Base-by-base conservation (phyloP, 768 basidiomycete genomes). In the Trichaptum fuscoviolaceum region DNA sequence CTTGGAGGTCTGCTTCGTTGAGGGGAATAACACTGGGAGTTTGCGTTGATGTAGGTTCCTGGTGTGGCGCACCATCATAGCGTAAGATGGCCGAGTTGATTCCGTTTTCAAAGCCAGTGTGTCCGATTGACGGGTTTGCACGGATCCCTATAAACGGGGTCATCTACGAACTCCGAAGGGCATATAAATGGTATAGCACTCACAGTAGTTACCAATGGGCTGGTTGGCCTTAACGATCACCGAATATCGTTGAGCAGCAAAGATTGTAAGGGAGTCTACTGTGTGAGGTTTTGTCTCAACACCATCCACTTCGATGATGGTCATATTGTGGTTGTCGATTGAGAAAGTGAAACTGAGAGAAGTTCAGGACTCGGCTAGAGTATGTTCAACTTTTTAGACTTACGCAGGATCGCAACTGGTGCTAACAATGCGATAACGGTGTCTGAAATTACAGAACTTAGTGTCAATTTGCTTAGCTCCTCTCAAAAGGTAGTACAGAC, bases 81-180 rank as follows among this genome's bases (percentile, higher is more conserved):
- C 79, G 75, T 9, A 84, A 74, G 64, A 84, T 80, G 0, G 79
- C 83, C 27, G 80, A 82, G 71, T 83, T 81, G 66, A 74, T 70
- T 2, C 78, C 75, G 65, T 69, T 69, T 12, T 66, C 15, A 12
- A 76, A 77, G 26, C 71, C 73, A 8, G 63, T 62, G 65, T 77
- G 67, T 62, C 58, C 65, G 26, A 24, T 12, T 57, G 75, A 62
- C 71, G 70, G 34, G 77, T 77, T 59, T 65, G 25, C n/a, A 3
- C 15, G 75, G 75, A 15, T 71, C 70, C 73, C 76, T 58, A 26
- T 69, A 60, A 63, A 17, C 35, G 42, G 3, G 3, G 42, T 52
- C 42, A 52, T 12, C 15, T 3, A 12, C 42, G 5, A 20, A 52
- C 10, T 52, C 42, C 42, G 15, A 2, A 5, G 10, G 2, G 15